Percentiles rank a stretch among this genome's conserved stretches.
Evolutionary conservation across 208 protist genomes (phyloP).

Genomic region (Angomonas desouzai): DNA sequence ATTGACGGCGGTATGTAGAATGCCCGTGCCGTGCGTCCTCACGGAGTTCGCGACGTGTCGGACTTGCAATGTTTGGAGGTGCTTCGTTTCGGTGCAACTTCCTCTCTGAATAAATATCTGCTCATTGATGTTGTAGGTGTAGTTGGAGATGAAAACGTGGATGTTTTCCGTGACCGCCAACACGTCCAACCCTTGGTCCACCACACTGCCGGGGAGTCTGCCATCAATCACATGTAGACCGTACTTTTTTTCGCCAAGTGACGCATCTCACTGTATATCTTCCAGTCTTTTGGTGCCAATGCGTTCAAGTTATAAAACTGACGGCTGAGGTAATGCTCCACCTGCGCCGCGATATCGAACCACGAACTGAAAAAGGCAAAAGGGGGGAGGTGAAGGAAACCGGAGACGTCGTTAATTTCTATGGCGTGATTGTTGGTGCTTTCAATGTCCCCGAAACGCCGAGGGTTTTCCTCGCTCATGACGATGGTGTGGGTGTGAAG

Average conservation of each 20-base stretch:
- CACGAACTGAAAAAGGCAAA: slow-evolving; percentile 82
- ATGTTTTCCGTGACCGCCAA: slow-evolving; percentile 98
- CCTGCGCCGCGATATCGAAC: slow-evolving; percentile 63
- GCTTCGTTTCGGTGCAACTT: slow-evolving; percentile 74
- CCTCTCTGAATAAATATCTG: slow-evolving; percentile 95
- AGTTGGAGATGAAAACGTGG: slow-evolving; percentile 95
- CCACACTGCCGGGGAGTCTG: slow-evolving; percentile 89
- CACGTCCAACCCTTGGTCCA: slow-evolving; percentile 96
- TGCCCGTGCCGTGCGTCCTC: slow-evolving; percentile 96
- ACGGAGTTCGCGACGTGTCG: slow-evolving; percentile 96
- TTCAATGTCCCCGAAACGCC: background rate
- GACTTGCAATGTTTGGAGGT: slow-evolving; percentile 95
- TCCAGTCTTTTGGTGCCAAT: slow-evolving; percentile 93
- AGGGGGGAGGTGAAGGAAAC: slow-evolving; percentile 32
- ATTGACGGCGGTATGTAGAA: slow-evolving; percentile 98
- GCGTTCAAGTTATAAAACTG: slow-evolving; percentile 98
- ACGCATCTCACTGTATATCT: slow-evolving; percentile 96
- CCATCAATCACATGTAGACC: slow-evolving; percentile 79
- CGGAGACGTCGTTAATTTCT: slow-evolving; percentile 12
- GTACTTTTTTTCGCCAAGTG: slow-evolving; percentile 92
- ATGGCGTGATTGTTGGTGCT: background rate
- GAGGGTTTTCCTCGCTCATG: slow-evolving; percentile 26
- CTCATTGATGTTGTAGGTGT: slow-evolving; percentile 98
- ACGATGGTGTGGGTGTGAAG: slow-evolving; percentile 88
- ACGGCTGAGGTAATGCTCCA: slow-evolving; percentile 93